Base-by-base conservation (phyloP, 208 protist genomes). In the Acanthamoeba healyi region DNA sequence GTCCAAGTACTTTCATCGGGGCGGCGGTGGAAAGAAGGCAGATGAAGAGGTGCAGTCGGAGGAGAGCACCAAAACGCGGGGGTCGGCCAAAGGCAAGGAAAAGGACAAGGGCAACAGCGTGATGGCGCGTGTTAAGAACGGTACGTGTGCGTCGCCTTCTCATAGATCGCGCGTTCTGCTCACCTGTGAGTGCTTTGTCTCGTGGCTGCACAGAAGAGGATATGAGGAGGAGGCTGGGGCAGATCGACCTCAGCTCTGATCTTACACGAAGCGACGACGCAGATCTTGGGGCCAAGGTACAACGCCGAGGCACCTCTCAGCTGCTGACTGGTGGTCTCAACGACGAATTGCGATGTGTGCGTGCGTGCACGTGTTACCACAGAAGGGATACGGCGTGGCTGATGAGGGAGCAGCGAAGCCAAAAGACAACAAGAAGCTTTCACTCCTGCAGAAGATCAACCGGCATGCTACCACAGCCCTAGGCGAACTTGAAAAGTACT, bases 1-100 rank as follows among this genome's bases (percentile, higher is more conserved):
- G 79, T 61, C 42, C 46, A 46, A 88, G 32, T 61, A 88, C 79
- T 88, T 88, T 56, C 49, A 88, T 24, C 26, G 46, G 26, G 36
- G n/a, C 79, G 36, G 26, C 9, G 24, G n/a, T 4, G 17, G 15
- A 17, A 72, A 72, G 63, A 36, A 72, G 63, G 6, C 3, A 46
- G 42, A 86, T 15, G n/a, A 49, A 46, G 40, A 86, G 74, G 46
- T 15, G 40, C 9, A 5, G 42, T n/a, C 26, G 40, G 74, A 86
- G 74, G 32, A 34, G 32, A 26, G n/a, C 4, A 12, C 29, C 14
- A 40, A 14, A 38, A 15, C 9, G 34, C n/a, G 9, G 10, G 34
- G 63, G 12, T 38, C 34, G 15, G 34, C 34, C n/a, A 46, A 79
- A 26, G 40, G 17, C 34, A 79, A 79, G 70, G 24, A 79, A 14